Percentiles rank a stretch among this genome's conserved stretches.
Evolutionary conservation across 129 eudicot species (phyloP).

Genomic region (Ambrosia trifida): DNA sequence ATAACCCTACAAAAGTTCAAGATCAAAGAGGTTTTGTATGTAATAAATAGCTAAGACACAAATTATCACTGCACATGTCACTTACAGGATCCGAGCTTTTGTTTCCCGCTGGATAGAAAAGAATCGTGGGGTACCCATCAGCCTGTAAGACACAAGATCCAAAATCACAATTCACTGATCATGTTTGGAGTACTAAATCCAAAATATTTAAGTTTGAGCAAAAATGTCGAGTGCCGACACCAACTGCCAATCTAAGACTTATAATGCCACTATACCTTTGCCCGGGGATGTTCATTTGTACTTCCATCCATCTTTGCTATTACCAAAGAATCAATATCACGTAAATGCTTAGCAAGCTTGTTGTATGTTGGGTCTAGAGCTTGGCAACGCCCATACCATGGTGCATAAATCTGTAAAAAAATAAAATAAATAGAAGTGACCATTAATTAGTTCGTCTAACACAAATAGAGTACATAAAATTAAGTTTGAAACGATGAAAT

Average conservation of each 20-base stretch:
- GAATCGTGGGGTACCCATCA: slow-evolving; percentile 77
- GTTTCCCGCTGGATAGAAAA: slow-evolving; percentile 86
- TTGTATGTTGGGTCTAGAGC: slow-evolving; percentile 83
- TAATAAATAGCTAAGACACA: neutral
- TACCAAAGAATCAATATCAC: slow-evolving; percentile 59
- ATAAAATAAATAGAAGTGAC: neutral
- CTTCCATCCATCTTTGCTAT: slow-evolving; percentile 89
- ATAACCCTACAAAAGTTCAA: no score
- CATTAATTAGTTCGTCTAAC: neutral
- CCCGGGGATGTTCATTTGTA: slow-evolving; percentile 80
- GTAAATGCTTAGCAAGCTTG: slow-evolving; percentile 84
- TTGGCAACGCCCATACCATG: slow-evolving; percentile 96
- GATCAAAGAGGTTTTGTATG: neutral
- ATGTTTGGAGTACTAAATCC: slow-evolving; percentile 2
- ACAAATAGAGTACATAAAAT: neutral
- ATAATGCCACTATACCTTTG: slow-evolving; percentile 49
- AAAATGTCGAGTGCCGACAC: neutral
- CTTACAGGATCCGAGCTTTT: slow-evolving; percentile 77
- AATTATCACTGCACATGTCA: slow-evolving; percentile 16
- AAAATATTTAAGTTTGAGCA: neutral
- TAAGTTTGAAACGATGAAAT: no score
- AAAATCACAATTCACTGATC: neutral
- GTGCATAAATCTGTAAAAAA: slow-evolving; percentile 67
- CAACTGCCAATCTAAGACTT: neutral
- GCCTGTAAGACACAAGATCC: slow-evolving; percentile 48